Evolutionary conservation across 192 early-diverging fungal species (phyloP).

Genomic region (Backusella psychrophila): DNA sequence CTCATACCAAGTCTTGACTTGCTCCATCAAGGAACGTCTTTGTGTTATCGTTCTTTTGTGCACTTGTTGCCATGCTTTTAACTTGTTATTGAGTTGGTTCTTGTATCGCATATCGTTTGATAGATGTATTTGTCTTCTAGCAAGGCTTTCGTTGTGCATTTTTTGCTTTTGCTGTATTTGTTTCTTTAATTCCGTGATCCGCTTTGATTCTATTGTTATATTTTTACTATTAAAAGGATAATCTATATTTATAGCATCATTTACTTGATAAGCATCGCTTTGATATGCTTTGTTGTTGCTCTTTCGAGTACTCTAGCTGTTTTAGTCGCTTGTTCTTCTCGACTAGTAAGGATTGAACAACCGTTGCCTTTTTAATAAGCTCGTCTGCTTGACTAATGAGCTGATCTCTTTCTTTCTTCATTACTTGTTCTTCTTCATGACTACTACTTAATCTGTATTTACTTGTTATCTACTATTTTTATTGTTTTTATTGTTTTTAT

Average conservation of each 20-base stretch:
- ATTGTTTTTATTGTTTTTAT: neutral
- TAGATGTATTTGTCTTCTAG: neutral
- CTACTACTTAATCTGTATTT: neutral
- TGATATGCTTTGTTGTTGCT: neutral
- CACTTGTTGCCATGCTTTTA: conserved; percentile 34
- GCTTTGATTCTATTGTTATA: neutral
- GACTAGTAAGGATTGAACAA: conserved; percentile 9
- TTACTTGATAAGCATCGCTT: conserved; percentile 10
- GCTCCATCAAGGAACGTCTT: conserved; percentile 46
- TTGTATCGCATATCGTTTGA: neutral
- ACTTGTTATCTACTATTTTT: neutral
- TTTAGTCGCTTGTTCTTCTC: conserved; percentile 19
- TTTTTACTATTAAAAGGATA: neutral
- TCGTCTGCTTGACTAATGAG: conserved; percentile 19
- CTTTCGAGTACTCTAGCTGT: neutral
- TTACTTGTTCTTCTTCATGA: neutral
- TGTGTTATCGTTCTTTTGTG: conserved; percentile 41
- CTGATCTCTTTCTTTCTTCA: conserved; percentile 2
- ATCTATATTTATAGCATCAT: neutral
- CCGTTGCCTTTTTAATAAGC: conserved; percentile 4
- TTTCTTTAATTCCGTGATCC: neutral
- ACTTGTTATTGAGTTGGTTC: neutral
- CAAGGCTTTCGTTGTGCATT: neutral
- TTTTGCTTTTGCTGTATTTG: conserved; percentile 5
- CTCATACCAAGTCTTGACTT: conserved; percentile 52